Base-by-base conservation (phyloP, 139 green algal genomes). In the Chlorella sp. region DNA sequence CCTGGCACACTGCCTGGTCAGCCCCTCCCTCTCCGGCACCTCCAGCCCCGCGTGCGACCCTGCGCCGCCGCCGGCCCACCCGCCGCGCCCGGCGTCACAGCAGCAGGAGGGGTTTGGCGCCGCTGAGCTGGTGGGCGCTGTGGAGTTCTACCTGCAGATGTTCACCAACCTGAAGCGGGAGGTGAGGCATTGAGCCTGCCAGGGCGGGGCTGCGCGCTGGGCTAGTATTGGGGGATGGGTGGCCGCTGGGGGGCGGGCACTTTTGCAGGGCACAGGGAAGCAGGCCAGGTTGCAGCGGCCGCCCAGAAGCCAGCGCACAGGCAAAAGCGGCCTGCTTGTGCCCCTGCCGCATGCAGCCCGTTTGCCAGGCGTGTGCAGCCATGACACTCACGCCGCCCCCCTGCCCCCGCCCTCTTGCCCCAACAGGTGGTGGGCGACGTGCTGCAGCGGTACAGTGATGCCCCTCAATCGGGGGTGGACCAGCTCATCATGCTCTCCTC, bases 361-460 rank as follows among this genome's bases (percentile, higher is more conserved):
- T 57, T 57, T 9, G n/a, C n/a, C n/a, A n/a, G n/a, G n/a, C n/a
- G n/a, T n/a, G n/a, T n/a, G n/a, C 48, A 57, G 48, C 48, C 48
- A 9, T 57, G 48, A 57, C 48, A 57, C 9, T 57, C 64, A 73
- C 64, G 3, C 22, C 11, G 24, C 11, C 21, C 64, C 21, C 24
- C 64, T 73, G 64, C 24, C 11, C 69, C 69, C 32, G 37, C 37
- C 7, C 37, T 48, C 76, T 36, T 48, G 36, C 19, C 78, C 24
- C 77, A 32, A 48, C 83, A 88, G 84, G 84, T 81, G 14, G 84
- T 88, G 15, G 84, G 37, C 30, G 84, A 88, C n/a, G 84, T 88
- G 39, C 28, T 88, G 64, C 84, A 88, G 84, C 84, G 84, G 28
- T 66, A 88, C 64, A 66, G 68, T 32, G 84, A 88, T 16, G 42